These are phyloP conservation scores for Colletotrichum acutatum DNA, from an alignment of 2,329 filamentous ascomycete species.

Conservation along the genomic window DNA sequence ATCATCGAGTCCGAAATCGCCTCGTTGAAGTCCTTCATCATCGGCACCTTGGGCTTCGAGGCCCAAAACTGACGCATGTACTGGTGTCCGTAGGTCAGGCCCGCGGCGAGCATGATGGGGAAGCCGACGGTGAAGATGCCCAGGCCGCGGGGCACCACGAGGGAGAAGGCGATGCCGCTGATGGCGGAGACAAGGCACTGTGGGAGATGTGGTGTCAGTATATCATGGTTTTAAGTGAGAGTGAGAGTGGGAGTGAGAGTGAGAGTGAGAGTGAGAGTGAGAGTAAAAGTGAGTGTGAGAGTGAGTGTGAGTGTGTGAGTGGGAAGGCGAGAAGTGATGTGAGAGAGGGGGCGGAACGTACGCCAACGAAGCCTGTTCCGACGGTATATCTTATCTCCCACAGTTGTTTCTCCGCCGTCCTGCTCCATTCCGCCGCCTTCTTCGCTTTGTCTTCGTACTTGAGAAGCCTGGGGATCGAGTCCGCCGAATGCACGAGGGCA, in stretches of 20 bases:
- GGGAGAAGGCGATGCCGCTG: slow-evolving; percentile 34
- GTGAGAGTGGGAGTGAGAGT: background rate
- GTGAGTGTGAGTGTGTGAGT: background rate
- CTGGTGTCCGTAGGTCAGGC: slow-evolving; percentile 31
- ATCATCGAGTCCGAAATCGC: slow-evolving; percentile 41
- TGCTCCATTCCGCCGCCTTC: slow-evolving; percentile 45
- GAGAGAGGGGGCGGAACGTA: slow-evolving; percentile 15
- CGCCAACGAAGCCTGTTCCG: slow-evolving; percentile 41
- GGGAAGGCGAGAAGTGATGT: background rate
- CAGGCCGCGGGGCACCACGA: slow-evolving; percentile 29
- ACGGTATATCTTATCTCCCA: slow-evolving; percentile 44
- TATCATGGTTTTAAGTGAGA: background rate
- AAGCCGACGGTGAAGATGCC: slow-evolving; percentile 34
- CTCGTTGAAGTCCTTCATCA: slow-evolving; percentile 44
- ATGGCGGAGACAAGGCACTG: slow-evolving; percentile 38
- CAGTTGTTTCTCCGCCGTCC: slow-evolving; percentile 40
- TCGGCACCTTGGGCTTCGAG: slow-evolving; percentile 42
- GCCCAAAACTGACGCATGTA: slow-evolving; percentile 45
- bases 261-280: background rate
- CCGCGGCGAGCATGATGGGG: slow-evolving; percentile 37
- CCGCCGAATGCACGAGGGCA: slow-evolving; percentile 38
- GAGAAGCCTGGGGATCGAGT: slow-evolving; percentile 42
- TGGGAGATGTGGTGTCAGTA: background rate
- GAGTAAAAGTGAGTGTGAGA: background rate
- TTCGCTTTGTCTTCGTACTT: slow-evolving; percentile 43